A percentile compares a stretch with the other conserved stretches of the same genome.
Conservation (phyloP, 495 filamentous ascomycete genomes). For the Corynascus novoguineensis region DNA sequence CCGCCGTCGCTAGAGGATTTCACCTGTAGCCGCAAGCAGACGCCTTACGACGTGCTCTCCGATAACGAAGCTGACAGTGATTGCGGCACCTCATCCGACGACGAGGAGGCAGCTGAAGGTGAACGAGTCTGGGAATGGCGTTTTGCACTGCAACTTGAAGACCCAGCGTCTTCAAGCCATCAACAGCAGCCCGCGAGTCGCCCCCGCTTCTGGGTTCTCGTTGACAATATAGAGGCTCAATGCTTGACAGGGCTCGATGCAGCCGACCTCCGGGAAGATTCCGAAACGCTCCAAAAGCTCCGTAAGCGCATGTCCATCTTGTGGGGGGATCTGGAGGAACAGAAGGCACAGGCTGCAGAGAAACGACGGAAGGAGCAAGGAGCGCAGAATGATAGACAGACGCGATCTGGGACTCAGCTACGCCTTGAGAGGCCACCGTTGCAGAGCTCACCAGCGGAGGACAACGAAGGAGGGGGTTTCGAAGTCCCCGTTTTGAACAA, state of each 20-base stretch:
- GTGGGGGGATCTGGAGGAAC: constrained; percentile 83
- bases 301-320: constrained; percentile 69
- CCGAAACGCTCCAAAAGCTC: constrained; percentile 43
- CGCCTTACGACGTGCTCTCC: constrained; percentile 44
- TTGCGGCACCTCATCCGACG: constrained; percentile 18
- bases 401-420: neutral
- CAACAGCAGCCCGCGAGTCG: constrained; percentile 11
- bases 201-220: constrained; percentile 55
- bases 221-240: constrained; percentile 60
- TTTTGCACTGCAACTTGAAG: constrained; percentile 68
- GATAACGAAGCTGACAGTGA: constrained; percentile 33
- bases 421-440: constrained; percentile 15
- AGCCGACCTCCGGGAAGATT: constrained; percentile 54
- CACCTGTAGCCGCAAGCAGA: constrained; percentile 43
- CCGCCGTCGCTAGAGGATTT: constrained; percentile 72
- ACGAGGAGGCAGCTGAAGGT: constrained; percentile 7
- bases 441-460: constrained; percentile 27
- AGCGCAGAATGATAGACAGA: neutral
- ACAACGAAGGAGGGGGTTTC: constrained; percentile 7
- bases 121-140: constrained; percentile 67
- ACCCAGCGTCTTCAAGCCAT: constrained; percentile 30
- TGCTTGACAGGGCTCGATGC: constrained; percentile 62
- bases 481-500: constrained; percentile 33
- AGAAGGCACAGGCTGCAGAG: constrained; percentile 35
- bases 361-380: constrained; percentile 2